A percentile compares a stretch with the other conserved stretches of the same genome.
Evolutionary conservation across 345 rosid genomes (phyloP).

Genomic region (Chamaenerion angustifolium): DNA sequence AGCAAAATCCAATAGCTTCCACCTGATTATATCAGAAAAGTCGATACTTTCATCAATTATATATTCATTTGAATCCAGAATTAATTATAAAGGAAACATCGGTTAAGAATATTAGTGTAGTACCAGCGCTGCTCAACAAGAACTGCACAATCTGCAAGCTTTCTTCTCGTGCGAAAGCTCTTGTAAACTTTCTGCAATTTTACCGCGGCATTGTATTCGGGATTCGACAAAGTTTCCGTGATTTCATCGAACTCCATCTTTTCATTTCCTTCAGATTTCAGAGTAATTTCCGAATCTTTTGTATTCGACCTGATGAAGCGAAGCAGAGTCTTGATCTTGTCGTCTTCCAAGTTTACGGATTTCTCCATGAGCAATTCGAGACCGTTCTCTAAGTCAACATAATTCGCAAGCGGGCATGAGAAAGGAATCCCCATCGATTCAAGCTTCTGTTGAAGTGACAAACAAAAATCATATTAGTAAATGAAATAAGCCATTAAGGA

Average conservation of each 20-base stretch:
- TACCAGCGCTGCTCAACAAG: slow-evolving; percentile 86
- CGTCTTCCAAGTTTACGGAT: slow-evolving; percentile 59
- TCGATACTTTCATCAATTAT: too few species aligned
- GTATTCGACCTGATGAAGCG: slow-evolving; percentile 48
- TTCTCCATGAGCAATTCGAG: slow-evolving; percentile 48
- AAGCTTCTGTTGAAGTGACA: too few species aligned
- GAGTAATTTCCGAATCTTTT: slow-evolving; percentile 34
- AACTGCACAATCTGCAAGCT: slow-evolving; percentile 92
- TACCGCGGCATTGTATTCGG: slow-evolving; percentile 65
- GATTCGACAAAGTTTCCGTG: slow-evolving; percentile 46
- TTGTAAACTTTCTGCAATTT: slow-evolving; percentile 88
- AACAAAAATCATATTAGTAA: too few species aligned
- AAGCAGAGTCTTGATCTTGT: slow-evolving; percentile 38
- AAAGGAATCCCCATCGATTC: slow-evolving; percentile 35
- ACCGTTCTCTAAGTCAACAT: slow-evolving; percentile 33
- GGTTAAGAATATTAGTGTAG: neutral
- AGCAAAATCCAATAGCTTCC: slow-evolving; percentile 82
- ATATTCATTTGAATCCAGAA: too few species aligned
- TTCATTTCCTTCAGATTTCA: slow-evolving; percentile 46
- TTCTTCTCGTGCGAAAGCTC: slow-evolving; percentile 88
- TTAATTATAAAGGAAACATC: neutral
- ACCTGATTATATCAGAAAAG: slow-evolving; percentile 24
- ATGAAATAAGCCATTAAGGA: too few species aligned
- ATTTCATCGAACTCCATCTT: slow-evolving; percentile 42
- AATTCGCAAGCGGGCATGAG: slow-evolving; percentile 38